These are phyloP conservation scores for Phialophora verrucosa DNA, from an alignment of 2,329 filamentous ascomycete genomes.

Conservation along the genomic window DNA sequence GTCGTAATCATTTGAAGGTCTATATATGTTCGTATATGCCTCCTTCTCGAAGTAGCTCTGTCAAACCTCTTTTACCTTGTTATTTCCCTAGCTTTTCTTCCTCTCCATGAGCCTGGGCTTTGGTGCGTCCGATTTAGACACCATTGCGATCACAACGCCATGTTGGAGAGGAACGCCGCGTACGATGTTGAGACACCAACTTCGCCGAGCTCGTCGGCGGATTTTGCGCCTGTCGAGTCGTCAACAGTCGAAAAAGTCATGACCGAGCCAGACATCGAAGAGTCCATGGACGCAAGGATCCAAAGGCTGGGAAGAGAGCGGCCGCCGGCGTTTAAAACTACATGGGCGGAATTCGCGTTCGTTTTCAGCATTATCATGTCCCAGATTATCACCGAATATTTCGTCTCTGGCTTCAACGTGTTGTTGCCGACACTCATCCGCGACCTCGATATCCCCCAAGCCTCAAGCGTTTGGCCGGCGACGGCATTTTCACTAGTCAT, in stretches of 20 bases:
- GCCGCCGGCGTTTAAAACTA: conserved; percentile 60
- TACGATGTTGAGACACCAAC: conserved; percentile 1
- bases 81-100: not conserved
- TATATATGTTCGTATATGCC: not conserved
- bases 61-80: not conserved
- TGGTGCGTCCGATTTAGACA: not conserved
- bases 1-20: not conserved
- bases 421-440: conserved; percentile 69
- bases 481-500: conserved; percentile 59
- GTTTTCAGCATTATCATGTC: conserved; percentile 67
- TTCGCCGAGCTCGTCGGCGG: not conserved
- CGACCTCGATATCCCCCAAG: conserved; percentile 69
- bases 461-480: conserved; percentile 63
- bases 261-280: conserved; percentile 32
- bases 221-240: not conserved
- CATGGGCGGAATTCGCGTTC: conserved; percentile 66
- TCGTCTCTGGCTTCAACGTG: conserved; percentile 74
- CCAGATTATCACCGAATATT: conserved; percentile 73
- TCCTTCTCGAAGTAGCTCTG: not conserved
- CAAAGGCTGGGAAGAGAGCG: conserved; percentile 68
- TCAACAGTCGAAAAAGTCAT: conserved; percentile 14
- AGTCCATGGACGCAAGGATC: conserved; percentile 46
- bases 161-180: not conserved
- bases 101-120: not conserved
- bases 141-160: not conserved